Base-by-base conservation (phyloP, 805 yeast genomes). In the Wickerhamomyces mucosus region DNA sequence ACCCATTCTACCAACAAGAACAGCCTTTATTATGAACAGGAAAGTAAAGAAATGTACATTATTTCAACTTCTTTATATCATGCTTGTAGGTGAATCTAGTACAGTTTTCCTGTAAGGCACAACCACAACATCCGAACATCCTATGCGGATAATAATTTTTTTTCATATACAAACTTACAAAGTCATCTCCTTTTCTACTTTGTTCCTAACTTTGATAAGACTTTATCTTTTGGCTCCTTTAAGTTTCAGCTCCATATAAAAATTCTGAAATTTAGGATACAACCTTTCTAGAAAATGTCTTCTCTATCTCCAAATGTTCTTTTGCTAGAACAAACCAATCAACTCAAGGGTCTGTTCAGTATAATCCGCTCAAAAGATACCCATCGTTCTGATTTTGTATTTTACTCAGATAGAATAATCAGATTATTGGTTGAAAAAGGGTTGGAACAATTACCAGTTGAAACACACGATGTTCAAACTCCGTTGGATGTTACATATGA, bases 341-440 rank as follows among this genome's bases (percentile, higher is more conserved):
- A 92, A 59, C 65, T 92, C 43, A 61, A 70, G 29, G 94, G 95
- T 18, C 65, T 92, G 34, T 89, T 81, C 65, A 79, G 95, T 13
- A 86, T 88, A 50, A 86, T 92, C 49, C 78, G 99, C 52, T 83
- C 84, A 56, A 71, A 68, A 46, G 60, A 60, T 34, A 89, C 98
- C 13, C 65, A 72, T 36, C 74, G 98, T 51, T 83, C 92, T 3
- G 96, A 92, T 52, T 92, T 92, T 53, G 89, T 92, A 33, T 92
- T 92, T 57, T 92, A 89, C 56, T 75, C 96, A 10, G 96, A 92
- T 54, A 69, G 99, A 55, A 88, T 92, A 59, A 92, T 92, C 53
- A 71, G 99, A 37, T 63, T 92, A 27, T 62, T 92, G 38, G 97
- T 92, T 13, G 99, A 92, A 63, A 95, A 82, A 56, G 97, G 97